A percentile compares a stretch with the other conserved stretches of the same genome.
Evolutionary conservation across 768 basidiomycete genomes (phyloP).

Genomic region (Tylopilus sp.): DNA sequence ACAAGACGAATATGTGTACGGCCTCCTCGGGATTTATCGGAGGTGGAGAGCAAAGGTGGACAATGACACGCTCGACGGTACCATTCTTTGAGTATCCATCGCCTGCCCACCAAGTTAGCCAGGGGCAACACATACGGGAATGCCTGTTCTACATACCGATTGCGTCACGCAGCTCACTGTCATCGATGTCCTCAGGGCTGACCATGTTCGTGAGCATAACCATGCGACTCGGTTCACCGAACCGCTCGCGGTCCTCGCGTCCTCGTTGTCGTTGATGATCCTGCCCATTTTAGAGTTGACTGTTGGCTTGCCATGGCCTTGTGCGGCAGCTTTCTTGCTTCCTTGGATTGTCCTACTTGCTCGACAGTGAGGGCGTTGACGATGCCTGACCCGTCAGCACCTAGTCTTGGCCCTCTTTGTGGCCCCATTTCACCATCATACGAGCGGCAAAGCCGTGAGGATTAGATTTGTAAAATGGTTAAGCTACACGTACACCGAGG

Average conservation of each 20-base stretch:
- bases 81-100: conserved; percentile 91
- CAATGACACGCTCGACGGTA: conserved; percentile 84
- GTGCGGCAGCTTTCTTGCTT: conserved; percentile 34
- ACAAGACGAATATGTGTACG: conserved; percentile 88
- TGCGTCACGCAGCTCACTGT: conserved; percentile 81
- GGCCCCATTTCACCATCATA: conserved; percentile 95
- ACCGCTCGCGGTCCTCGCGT: conserved; percentile 78
- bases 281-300: conserved; percentile 74
- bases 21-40: conserved; percentile 68
- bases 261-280: conserved; percentile 89
- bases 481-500: background rate
- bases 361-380: conserved; percentile 87
- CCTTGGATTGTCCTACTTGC: conserved; percentile 42
- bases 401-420: conserved; percentile 90
- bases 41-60: conserved; percentile 72
- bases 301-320: conserved; percentile 36
- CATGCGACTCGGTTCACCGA: conserved; percentile 90
- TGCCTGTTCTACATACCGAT: conserved; percentile 57
- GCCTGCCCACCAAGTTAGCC: conserved; percentile 40
- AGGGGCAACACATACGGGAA: background rate
- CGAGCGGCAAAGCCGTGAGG: conserved; percentile 78
- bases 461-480: conserved; percentile 41
- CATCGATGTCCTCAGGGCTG: conserved; percentile 74
- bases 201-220: conserved; percentile 92
- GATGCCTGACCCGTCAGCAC: conserved; percentile 80